Conservation (phyloP, 2,329 filamentous ascomycete species). For the Colletotrichum orchidophilum region DNA sequence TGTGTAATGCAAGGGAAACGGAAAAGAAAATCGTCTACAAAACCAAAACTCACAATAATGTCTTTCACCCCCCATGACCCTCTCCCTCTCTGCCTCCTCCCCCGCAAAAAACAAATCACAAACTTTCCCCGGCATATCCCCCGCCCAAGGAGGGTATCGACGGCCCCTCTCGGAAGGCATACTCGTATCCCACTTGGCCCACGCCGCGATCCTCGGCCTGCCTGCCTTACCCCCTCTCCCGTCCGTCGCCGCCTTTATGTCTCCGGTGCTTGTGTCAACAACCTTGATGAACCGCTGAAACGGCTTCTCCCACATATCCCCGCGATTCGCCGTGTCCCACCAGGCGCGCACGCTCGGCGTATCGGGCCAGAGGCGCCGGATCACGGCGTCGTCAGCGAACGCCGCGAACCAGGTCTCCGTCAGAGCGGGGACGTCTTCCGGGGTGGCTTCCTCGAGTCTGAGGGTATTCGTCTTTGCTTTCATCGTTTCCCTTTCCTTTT, state of each 20-base stretch:
- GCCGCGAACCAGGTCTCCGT: slow-evolving; percentile 32
- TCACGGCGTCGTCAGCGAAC: slow-evolving; percentile 16
- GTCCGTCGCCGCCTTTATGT: background rate
- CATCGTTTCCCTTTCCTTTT: background rate
- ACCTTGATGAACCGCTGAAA: slow-evolving; percentile 29
- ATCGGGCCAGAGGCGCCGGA: slow-evolving; percentile 26
- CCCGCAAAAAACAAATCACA: slow-evolving; percentile 12
- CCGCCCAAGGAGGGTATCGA: slow-evolving; percentile 20
- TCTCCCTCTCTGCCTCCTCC: background rate
- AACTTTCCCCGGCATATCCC: slow-evolving; percentile 11
- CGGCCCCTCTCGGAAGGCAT: slow-evolving; percentile 10
- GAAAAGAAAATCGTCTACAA: background rate
- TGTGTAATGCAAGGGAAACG: background rate
- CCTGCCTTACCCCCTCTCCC: background rate
- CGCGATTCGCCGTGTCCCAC: slow-evolving; percentile 27
- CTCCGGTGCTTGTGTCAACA: background rate
- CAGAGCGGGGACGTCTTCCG: slow-evolving; percentile 18
- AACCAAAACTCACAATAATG: slow-evolving; percentile 18
- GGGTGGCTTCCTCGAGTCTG: background rate
- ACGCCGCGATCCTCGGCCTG: slow-evolving; percentile 20
- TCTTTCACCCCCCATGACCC: slow-evolving; percentile 14
- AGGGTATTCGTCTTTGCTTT: background rate
- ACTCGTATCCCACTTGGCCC: slow-evolving; percentile 28
- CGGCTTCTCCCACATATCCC: slow-evolving; percentile 18
- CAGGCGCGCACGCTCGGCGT: slow-evolving; percentile 23